Evolutionary conservation across 768 basidiomycete species (phyloP).

Genomic region (Suillus americanus): DNA sequence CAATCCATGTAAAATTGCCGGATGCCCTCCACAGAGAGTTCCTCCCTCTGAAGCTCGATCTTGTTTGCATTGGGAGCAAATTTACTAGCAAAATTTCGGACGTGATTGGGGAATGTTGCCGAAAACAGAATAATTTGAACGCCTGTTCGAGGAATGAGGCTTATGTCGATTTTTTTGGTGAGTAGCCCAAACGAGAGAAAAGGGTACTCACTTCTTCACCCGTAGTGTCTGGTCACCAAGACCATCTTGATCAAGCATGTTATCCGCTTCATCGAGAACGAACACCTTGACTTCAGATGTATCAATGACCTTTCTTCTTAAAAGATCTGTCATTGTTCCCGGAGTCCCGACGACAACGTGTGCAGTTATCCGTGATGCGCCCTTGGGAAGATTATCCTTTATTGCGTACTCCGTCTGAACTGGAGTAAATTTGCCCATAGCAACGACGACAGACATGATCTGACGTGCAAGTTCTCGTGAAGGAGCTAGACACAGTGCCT

Average conservation of each 20-base stretch:
- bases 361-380: slow-evolving; percentile 68
- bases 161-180: slow-evolving; percentile 23
- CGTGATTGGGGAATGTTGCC: slow-evolving; percentile 95
- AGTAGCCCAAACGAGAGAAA: slow-evolving; percentile 6
- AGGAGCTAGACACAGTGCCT: slow-evolving; percentile 98
- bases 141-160: slow-evolving; percentile 56
- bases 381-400: slow-evolving; percentile 75
- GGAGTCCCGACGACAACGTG: slow-evolving; percentile 97
- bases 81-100: slow-evolving; percentile 86
- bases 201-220: slow-evolving; percentile 80
- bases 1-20: slow-evolving; percentile 99
- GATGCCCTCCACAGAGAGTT: slow-evolving; percentile 91
- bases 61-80: slow-evolving; percentile 96
- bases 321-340: slow-evolving; percentile 89
- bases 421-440: slow-evolving; percentile 93
- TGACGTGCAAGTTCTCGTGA: slow-evolving; percentile 96
- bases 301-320: slow-evolving; percentile 78
- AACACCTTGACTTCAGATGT: slow-evolving; percentile 83
- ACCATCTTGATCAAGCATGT: slow-evolving; percentile 95
- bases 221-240: slow-evolving; percentile 91
- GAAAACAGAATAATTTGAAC: slow-evolving; percentile 95
- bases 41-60: slow-evolving; percentile 92
- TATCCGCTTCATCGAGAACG: slow-evolving; percentile 97
- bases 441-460: slow-evolving; percentile 91
- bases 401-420: slow-evolving; percentile 96